Evolutionary conservation across 495 filamentous ascomycete genomes (phyloP), one percentile per base, ranked within the genome.

Genomic region (Thermothielavioides terrestris): DNA sequence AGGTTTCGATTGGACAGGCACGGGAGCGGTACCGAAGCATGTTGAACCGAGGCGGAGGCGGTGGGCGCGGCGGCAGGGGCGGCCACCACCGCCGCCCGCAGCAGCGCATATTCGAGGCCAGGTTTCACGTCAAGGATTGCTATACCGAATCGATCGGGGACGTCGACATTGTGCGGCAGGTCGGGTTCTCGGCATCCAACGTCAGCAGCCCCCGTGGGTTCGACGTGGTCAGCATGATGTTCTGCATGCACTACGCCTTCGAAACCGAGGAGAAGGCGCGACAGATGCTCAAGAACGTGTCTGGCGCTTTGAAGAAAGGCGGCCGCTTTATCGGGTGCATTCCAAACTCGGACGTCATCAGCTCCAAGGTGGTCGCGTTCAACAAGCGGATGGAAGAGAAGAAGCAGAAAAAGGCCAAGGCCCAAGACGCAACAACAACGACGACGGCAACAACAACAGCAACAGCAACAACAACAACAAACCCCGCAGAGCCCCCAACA

Each of bases 201-300:
- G 56, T 77, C 79, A 57, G 84, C 71, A 64, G 60, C 41, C 58
- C 59, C 46, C 84, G 87, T 32, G 89, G 90, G 7, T 98, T 96
- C 55, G 94, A 98, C 63, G 85, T 97, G 11, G 91, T 98, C 40
- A 86, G 84, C 48, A 95, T 94, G 77, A 98, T 98, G 92, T 98
- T 98, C 59, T 90, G 89, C 61, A 94, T 98, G 81, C 92, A 98
- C 69, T 98, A 98, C 62, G 90, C 94, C 0, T 98, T 96, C 57
- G 94, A 98, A 67, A 87, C 73, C 50, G 88, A 97, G 65, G 76
- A 76, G 6, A 94, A 95, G 64, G 83, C 90, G 10, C 79, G 90
- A 18, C 83, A 81, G 46, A 97, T 98, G 92, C 77, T 98, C 42
- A 77, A 80, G 62, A 98, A 98, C 63, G 92, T 98, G 11, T 81